Evolutionary conservation across 192 early-diverging fungal genomes (phyloP), one percentile per base, ranked within the genome.

Genomic region (Coemansia sp.): DNA sequence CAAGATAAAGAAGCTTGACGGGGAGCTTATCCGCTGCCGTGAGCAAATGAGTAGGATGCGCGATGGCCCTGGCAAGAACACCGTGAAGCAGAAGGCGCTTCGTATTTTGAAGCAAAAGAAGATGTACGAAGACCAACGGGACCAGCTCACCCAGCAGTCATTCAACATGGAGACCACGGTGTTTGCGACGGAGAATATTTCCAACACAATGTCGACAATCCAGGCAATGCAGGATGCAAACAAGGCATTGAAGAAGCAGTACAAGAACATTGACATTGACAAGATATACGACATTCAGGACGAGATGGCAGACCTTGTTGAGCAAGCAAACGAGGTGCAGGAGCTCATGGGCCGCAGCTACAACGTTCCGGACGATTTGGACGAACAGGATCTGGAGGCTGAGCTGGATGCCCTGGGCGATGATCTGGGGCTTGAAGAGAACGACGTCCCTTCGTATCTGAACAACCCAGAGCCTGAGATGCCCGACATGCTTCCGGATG

Each of bases 161-260:
- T 98, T 96, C 74, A 99, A 98, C 84, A 99, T 99, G 98, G 98
- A 99, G 79, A 95, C 97, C 85, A 92, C 94, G 49, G 76, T 84
- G 54, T 87, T 92, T 66, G 92, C 95, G 9, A 96, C 92, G 6
- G 98, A 99, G 45, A 99, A 98, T 77, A 75, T 99, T 54, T 94
- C 93, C 67, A 98, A 97, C 79, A 97, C 97, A n/a, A 85, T 95
- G 87, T 87, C 91, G 8, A 98, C 96, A 7, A 87, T 98, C 38
- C 93, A 98, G 80, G 98, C 96, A 8, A 99, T 99, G 98, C 86
- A 97, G 78, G 79, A 85, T 7, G 92, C 96, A 11, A 98, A 96
- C 79, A 94, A 95, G 77, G 92, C 91, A 67, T 85, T 99, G 88
- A 97, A 97, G 79, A 87, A 89, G 74, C 95, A 98, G 75, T 98